Base-by-base conservation (phyloP, 139 green algal genomes). In the Haematococcus lacustris region DNA sequence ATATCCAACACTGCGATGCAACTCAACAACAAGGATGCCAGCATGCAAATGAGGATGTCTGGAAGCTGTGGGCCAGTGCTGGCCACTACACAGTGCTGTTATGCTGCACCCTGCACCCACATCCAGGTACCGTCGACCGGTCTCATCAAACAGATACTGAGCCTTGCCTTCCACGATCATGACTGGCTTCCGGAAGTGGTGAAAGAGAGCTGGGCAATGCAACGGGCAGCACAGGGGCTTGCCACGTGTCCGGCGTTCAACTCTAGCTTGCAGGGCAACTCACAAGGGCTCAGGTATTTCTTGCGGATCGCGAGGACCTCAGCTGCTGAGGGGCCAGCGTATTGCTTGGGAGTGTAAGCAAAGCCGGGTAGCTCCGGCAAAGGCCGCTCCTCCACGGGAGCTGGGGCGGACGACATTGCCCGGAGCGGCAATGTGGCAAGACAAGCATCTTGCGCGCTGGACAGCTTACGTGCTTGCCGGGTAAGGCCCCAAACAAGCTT, bases 101-200 rank as follows among this genome's bases (percentile, higher is more conserved):
- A n/a, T n/a, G n/a, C n/a, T n/a, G n/a, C n/a, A n/a, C 53, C 23
- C 1, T 39, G 0, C 3, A 72, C 90, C 86, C 73, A 93, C 89
- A 70, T 98, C 94, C 28, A 98, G 79, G 80, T 94, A 98, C 0
- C 94, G 82, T 13, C 88, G 76, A 0, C 94, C 94, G 21, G 60
- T 90, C 73, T 98, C 94, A 71, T 98, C 94, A 70, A 87, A 98
- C 38, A 98, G 77, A 79, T 98, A 98, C 82, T 98, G 94, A 94
- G 96, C 96, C 67, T 93, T 91, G 66, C 94, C 94, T 65, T 98
- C 92, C 38, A 91, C 85, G 3, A 98, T 95, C 88, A 97, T 97
- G 0, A 98, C 85, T 1, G 93, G 90, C 69, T 91, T 85, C 76
- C 91, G 90, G 86, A 94, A 97, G 73, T 93, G 91, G 30, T 82